These are phyloP conservation scores for Fagus sylvatica DNA, from an alignment of 306 rosid species.

Conservation along the genomic window DNA sequence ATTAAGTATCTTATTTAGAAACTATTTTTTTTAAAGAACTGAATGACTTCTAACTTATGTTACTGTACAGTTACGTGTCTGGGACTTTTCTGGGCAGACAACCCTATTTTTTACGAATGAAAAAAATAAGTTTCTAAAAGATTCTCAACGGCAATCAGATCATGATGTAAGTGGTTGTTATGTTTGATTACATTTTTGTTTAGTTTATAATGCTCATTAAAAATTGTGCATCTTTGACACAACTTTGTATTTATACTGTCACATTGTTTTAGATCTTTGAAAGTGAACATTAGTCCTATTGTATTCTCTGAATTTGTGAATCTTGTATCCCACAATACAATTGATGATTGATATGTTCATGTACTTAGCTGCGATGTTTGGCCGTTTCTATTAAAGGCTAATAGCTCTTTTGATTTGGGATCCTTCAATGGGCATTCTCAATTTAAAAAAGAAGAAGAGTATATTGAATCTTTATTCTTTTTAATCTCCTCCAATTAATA, in stretches of 20 bases:
- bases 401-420: no score
- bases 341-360: background rate
- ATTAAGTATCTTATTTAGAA: constrained; percentile 23
- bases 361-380: no score
- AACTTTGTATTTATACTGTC: background rate
- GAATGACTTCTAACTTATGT: constrained; percentile 28
- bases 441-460: no score
- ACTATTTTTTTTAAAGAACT: constrained; percentile 26
- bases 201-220: constrained; percentile 2
- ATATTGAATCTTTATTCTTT: no score
- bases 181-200: constrained; percentile 1
- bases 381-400: no score
- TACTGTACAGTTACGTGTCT: constrained; percentile 74
- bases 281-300: background rate
- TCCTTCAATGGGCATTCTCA: no score
- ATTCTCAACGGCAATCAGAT: constrained; percentile 68
- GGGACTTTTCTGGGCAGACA: constrained; percentile 92
- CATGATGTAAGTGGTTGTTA: constrained; percentile 59
- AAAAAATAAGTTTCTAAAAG: constrained; percentile 45
- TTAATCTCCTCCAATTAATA: no score
- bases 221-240: background rate
- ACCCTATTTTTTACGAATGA: constrained; percentile 48
- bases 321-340: background rate
- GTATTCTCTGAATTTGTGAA: background rate
- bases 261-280: background rate